Evolutionary conservation across 2,329 filamentous ascomycete species (phyloP).

Genomic region (Stenocarpella maydis): DNA sequence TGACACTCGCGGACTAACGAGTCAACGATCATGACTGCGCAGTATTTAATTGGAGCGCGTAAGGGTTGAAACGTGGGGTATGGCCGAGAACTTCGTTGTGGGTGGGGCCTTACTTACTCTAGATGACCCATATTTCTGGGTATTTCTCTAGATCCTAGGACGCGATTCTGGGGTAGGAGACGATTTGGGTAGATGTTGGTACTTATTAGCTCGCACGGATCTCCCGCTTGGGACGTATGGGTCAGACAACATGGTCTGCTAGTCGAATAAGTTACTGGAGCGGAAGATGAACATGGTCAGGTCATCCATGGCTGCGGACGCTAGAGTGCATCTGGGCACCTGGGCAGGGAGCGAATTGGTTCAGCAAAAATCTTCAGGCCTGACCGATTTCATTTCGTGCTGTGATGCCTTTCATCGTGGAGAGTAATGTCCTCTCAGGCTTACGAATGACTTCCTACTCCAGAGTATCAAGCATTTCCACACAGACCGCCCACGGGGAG

Average conservation of each 20-base stretch:
- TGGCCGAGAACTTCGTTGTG: neutral
- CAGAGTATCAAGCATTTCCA: no score
- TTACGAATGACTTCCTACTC: no score
- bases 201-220: neutral
- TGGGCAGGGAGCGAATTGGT: no score
- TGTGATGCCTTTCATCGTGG: no score
- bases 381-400: no score
- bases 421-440: no score
- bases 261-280: no score
- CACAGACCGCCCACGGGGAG: no score
- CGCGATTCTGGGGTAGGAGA: neutral
- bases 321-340: no score
- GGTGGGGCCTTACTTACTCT: constrained; percentile 13
- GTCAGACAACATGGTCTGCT: neutral
- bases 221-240: neutral
- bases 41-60: constrained; percentile 29
- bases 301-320: neutral
- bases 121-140: constrained; percentile 11
- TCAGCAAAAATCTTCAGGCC: no score
- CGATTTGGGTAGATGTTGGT: neutral
- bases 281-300: neutral
- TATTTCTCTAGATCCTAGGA: constrained; percentile 22
- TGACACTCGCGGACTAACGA: neutral
- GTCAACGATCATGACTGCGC: neutral
- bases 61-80: neutral